A percentile compares a stretch with the other conserved stretches of the same genome.
Evolutionary conservation across 2,329 filamentous ascomycete genomes (phyloP).

Genomic region (Cercospora canescens): DNA sequence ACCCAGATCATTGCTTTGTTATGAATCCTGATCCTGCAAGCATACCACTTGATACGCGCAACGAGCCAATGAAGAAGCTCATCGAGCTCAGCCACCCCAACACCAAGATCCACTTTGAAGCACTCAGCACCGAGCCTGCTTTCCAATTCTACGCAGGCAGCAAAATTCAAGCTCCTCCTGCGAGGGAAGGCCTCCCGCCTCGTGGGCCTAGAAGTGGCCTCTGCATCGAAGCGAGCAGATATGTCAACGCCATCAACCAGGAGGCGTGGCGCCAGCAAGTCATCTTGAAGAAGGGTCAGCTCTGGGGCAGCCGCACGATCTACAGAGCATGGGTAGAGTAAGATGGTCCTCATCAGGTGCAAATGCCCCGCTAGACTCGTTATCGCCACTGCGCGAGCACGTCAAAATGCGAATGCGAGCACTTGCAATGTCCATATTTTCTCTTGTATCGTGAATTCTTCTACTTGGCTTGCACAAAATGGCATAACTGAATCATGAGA

Average conservation of each 20-base stretch:
- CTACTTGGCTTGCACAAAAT: background rate
- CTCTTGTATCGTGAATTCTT: background rate
- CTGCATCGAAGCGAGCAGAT: constrained; percentile 89
- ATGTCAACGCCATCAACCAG: constrained; percentile 83
- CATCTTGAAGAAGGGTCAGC: constrained; percentile 78
- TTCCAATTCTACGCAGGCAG: constrained; percentile 97
- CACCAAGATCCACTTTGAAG: constrained; percentile 78
- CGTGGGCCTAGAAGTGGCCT: constrained; percentile 73
- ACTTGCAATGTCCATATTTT: background rate
- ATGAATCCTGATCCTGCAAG: constrained; percentile 62
- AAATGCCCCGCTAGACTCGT: background rate
- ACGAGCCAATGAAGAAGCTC: constrained; percentile 63
- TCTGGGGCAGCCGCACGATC: constrained; percentile 77
- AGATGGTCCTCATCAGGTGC: background rate
- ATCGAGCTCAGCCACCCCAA: constrained; percentile 72
- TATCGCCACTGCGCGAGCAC: background rate
- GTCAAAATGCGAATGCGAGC: background rate
- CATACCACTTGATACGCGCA: constrained; percentile 54
- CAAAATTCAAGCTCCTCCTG: constrained; percentile 73
- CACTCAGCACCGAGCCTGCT: constrained; percentile 87
- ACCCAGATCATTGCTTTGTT: constrained; percentile 90
- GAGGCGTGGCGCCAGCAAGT: constrained; percentile 78
- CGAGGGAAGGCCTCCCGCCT: constrained; percentile 57
- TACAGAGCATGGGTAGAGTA: constrained; percentile 79
- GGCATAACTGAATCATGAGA: background rate